These are phyloP conservation scores for Terfezia boudieri DNA, from an alignment of 495 filamentous ascomycete genomes.

Conservation along the genomic window DNA sequence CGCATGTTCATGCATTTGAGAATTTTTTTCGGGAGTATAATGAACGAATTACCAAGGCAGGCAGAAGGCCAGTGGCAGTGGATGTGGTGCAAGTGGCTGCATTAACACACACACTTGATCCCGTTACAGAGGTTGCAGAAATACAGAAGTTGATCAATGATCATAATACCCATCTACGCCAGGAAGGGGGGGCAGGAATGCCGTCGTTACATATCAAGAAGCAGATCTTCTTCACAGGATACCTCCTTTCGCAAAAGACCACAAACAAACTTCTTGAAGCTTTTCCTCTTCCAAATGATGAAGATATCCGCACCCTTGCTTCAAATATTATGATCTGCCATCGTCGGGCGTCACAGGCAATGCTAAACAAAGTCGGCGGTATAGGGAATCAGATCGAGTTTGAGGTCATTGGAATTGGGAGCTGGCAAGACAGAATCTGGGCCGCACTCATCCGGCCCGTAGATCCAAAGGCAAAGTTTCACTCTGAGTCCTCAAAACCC, in stretches of 20 bases:
- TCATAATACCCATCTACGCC: slow-evolving; percentile 41
- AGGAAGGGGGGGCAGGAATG: slow-evolving; percentile 13
- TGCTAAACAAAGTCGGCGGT: slow-evolving; percentile 65
- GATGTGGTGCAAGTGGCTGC: slow-evolving; percentile 75
- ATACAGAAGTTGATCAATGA: slow-evolving; percentile 74
- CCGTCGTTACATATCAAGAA: slow-evolving; percentile 48
- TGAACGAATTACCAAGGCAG: slow-evolving; percentile 15
- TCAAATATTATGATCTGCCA: slow-evolving; percentile 81
- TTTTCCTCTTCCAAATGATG: slow-evolving; percentile 34
- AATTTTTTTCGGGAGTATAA: slow-evolving; percentile 55
- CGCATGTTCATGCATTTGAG: slow-evolving; percentile 54
- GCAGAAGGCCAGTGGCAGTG: slow-evolving; percentile 38
- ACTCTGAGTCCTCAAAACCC: slow-evolving; percentile 32
- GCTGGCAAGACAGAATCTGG: slow-evolving; percentile 63
- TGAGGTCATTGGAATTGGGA: slow-evolving; percentile 54
- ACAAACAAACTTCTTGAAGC: slow-evolving; percentile 46
- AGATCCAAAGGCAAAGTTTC: slow-evolving; percentile 35
- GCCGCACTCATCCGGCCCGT: slow-evolving; percentile 58
- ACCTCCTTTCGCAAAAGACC: slow-evolving; percentile 50
- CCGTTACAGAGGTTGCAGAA: slow-evolving; percentile 59
- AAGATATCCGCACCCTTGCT: slow-evolving; percentile 58
- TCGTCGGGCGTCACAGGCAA: slow-evolving; percentile 38
- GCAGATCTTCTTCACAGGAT: slow-evolving; percentile 83
- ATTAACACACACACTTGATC: slow-evolving; percentile 33
- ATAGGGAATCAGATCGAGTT: slow-evolving; percentile 61